Evolutionary conservation across 2,329 filamentous ascomycete genomes (phyloP), one percentile per base, ranked within the genome.

Genomic region (Elsinoe ampelina): DNA sequence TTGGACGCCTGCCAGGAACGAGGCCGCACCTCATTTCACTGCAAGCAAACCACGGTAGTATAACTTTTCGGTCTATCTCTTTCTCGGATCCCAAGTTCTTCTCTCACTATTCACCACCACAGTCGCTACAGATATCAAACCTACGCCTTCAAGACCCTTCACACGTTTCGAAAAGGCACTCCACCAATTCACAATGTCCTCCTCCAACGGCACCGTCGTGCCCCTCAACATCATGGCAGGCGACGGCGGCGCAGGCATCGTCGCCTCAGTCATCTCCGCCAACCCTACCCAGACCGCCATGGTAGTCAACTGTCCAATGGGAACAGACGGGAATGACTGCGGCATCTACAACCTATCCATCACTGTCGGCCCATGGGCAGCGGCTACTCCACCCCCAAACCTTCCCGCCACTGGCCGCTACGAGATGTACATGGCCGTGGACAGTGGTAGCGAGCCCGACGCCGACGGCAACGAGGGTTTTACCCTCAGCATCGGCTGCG

Each of bases 241-340:
- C 8, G 26, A 47, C 3, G 26, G 35, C 38, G n/a, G 35, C 19
- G 26, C 19, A 4, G 12, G 5, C n/a, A 30, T 56, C 1, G 54
- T 56, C 42, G 54, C 19, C 13, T 56, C 54, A 3, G 54, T 56
- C 54, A 38, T 48, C 15, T 45, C 39, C 41, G 54, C 54, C 38
- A 47, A 48, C 15, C 32, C 54, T 5, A n/a, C 39, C 12, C 32
- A 42, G 19, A 56, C 54, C 12, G 39, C 39, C 13, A 22, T 56
- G 7, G 32, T 56, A 13, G 12, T 56, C 42, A 56, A 56, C 30
- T 56, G 54, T 30, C 41, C 54, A 10, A 5, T 15, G 3, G 54
- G 54, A 8, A 34, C 42, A 7, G 42, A 48, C 19, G 32, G 39
- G 7, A 36, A n/a, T 17, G 54, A 48, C 30, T 56, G 54, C 38